Conservation (phyloP, 2,329 filamentous ascomycete genomes). For the Phaeosphaeriaceae sp. region DNA sequence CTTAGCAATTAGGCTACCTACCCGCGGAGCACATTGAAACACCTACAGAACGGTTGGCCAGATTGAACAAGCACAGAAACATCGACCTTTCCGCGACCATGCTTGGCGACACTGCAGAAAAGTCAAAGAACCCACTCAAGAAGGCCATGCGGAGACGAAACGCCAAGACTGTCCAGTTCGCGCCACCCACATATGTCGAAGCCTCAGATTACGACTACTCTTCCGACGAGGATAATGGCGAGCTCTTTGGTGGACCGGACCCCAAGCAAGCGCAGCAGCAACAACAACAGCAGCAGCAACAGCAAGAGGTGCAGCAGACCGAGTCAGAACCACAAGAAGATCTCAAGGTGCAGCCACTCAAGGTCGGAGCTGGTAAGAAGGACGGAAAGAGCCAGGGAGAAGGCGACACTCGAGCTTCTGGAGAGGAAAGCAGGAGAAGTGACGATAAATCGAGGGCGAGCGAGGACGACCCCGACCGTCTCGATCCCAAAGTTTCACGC, state of each 20-base stretch:
- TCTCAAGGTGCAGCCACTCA: constrained; percentile 47
- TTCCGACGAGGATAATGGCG: constrained; percentile 71
- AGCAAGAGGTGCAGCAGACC: constrained; percentile 26
- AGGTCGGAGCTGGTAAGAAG: constrained; percentile 43
- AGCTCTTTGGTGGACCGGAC: constrained; percentile 46
- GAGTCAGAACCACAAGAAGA: constrained; percentile 53
- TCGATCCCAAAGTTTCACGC: constrained; percentile 62
- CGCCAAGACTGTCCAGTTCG: constrained; percentile 85
- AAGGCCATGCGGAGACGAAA: constrained; percentile 83
- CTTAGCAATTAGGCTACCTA: constrained; percentile 77
- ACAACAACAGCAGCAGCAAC: constrained; percentile 20
- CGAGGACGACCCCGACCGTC: constrained; percentile 69
- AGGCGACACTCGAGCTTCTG: constrained; percentile 34
- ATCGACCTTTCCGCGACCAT: constrained; percentile 82
- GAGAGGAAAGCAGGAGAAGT: constrained; percentile 50
- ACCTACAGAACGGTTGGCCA: constrained; percentile 89
- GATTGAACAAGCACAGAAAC: constrained; percentile 96
- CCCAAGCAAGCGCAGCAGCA: constrained; percentile 34
- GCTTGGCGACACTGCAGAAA: constrained; percentile 76
- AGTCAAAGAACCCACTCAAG: constrained; percentile 82
- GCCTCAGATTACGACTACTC: constrained; percentile 88
- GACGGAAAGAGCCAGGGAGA: constrained; percentile 27
- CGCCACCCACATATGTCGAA: constrained; percentile 84
- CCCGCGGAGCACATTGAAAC: constrained; percentile 99
- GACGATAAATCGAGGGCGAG: constrained; percentile 62